phyloP scores from a whole-genome alignment of 805 yeast genomes.

The Candida schatavii region DNA sequence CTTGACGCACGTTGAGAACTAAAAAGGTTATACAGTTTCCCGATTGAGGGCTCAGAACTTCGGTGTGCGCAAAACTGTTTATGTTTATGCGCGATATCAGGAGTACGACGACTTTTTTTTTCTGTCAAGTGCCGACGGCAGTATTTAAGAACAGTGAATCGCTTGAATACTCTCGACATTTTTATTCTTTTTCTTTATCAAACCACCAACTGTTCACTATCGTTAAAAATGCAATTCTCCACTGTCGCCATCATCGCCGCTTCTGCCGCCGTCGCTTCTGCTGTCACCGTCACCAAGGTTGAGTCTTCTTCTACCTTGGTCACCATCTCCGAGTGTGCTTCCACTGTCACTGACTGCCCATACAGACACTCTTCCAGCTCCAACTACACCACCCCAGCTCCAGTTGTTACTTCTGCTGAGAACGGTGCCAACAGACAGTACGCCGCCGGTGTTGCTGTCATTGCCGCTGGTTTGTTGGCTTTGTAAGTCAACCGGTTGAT shows the following conservation, averaged over 20 bases:
- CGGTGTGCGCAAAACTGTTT: conserved; percentile 1
- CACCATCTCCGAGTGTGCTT: conserved; percentile 46
- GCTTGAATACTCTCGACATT: neutral
- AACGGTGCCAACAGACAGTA: conserved; percentile 33
- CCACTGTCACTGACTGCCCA: conserved; percentile 49
- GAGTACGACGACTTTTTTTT: neutral
- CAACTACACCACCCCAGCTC: conserved; percentile 22
- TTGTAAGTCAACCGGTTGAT: conserved; percentile 37
- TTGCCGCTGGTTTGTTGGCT: conserved; percentile 56
- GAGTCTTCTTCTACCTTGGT: conserved; percentile 37
- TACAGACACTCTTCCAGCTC: conserved; percentile 13
- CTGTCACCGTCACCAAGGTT: conserved; percentile 32
- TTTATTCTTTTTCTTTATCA: conserved; percentile 18
- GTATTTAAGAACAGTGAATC: conserved; percentile 4
- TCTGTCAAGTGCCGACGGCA: too few relatives aligned
- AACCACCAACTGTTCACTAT: conserved; percentile 32
- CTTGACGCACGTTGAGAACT: neutral
- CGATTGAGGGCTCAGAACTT: neutral
- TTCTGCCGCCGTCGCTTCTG: conserved; percentile 28
- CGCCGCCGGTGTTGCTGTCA: conserved; percentile 45
- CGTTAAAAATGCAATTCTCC: conserved; percentile 44
- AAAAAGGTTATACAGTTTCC: conserved; percentile 1
- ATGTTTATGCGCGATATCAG: too few relatives aligned
- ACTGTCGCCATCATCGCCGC: conserved; percentile 33
- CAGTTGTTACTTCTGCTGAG: conserved; percentile 34